phyloP scores from a whole-genome alignment of 306 rosid species.

The barrel medic (Medicago truncatula) region DNA sequence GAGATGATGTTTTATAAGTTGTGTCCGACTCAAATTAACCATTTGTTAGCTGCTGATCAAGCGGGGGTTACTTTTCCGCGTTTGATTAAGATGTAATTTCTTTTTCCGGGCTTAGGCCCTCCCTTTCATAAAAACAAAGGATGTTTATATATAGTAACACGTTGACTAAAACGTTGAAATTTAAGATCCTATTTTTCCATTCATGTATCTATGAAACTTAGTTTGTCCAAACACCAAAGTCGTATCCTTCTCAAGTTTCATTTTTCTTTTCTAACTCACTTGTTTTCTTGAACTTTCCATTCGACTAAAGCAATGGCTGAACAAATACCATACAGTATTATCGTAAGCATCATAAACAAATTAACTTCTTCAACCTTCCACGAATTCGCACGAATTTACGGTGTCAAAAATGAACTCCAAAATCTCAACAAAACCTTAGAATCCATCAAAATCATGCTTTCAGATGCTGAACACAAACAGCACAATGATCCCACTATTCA shows the following conservation, averaged over 20 bases:
- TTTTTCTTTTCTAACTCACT: not conserved
- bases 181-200: too few relatives aligned
- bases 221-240: too few relatives aligned
- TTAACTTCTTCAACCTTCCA: slow-evolving; percentile 18
- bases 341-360: slow-evolving; percentile 9
- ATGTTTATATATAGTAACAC: too few relatives aligned
- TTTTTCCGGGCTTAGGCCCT: too few relatives aligned
- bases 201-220: too few relatives aligned
- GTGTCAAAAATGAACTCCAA: not conserved
- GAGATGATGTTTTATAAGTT: too few relatives aligned
- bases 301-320: not conserved
- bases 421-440: not conserved
- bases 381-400: not conserved
- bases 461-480: slow-evolving; percentile 1
- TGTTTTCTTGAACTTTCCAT: not conserved
- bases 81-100: too few relatives aligned
- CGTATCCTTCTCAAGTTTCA: not conserved
- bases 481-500: not conserved
- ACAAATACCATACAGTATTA: not conserved
- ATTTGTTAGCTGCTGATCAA: too few relatives aligned
- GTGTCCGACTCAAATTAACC: too few relatives aligned
- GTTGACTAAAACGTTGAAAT: too few relatives aligned
- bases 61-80: too few relatives aligned
- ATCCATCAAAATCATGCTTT: not conserved
- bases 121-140: too few relatives aligned